Base-by-base conservation (phyloP, 257 asterid genomes). In the Schizonepeta tenuifolia region DNA sequence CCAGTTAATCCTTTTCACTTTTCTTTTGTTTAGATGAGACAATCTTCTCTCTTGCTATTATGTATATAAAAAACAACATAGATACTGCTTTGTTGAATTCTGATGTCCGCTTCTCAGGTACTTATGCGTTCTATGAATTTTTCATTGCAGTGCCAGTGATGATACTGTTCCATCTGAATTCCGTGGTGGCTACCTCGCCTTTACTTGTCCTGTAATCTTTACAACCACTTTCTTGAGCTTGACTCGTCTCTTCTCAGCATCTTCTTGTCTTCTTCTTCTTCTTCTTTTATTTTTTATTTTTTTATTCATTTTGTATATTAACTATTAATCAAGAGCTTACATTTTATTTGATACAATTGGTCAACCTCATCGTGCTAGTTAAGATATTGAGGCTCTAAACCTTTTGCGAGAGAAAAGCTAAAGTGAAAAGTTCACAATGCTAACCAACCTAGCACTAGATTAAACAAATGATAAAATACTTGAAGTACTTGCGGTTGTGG, bases 111-210 rank as follows among this genome's bases (percentile, higher is more conserved):
- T 70, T 70, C 55, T 51, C 49, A 41, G 12, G 41, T 35, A 28
- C 33, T 67, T 24, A 57, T 72, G 28, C 51, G 72, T 44, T 58
- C n/a, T 62, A 22, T 68, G 43, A 60, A 17, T 73, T 60, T 79
- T 41, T 49, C 35, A 43, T 76, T 70, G 78, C 89, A 94, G 98
- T 63, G 89, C 92, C 71, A 84, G 66, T 68, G 97, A 94, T 78
- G 68, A 69, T 78, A 86, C 96, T 35, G 92, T 89, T 71, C 89
- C 83, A 76, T 87, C 89, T 74, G 88, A 91, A 21, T 26, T 86
- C 38, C 93, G 92, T 74, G 97, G 99, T 40, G 92, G 95, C 80
- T 94, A 86, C 84, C 90, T 88, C 2, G 99, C 97, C 75, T 94
- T 94, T 69, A 89, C 97, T 54, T 78, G 65, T 70, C 77, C 60